Percentiles rank a stretch among this genome's conserved stretches.
These are phyloP conservation scores for Calonectria naviculata DNA, from an alignment of 2,329 filamentous ascomycete genomes.

Conservation along the genomic window DNA sequence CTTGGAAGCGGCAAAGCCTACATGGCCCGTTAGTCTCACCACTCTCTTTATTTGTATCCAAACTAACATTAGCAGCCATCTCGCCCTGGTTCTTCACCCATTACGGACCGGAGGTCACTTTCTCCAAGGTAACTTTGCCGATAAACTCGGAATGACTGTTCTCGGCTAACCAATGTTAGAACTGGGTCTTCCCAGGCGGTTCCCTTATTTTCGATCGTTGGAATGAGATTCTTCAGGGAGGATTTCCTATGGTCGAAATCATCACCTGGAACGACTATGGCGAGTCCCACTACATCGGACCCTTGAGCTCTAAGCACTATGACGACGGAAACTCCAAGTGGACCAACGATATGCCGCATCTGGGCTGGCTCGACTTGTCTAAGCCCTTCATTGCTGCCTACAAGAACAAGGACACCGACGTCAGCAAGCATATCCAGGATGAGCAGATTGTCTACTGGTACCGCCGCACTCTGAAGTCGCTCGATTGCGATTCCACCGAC, in stretches of 20 bases:
- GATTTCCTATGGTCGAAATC: slow-evolving; percentile 60
- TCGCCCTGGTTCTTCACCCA: slow-evolving; percentile 61
- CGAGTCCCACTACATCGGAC: slow-evolving; percentile 66
- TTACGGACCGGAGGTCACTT: slow-evolving; percentile 39
- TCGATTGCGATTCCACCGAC: slow-evolving; percentile 64
- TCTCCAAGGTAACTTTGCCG: slow-evolving; percentile 19
- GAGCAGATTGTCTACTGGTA: slow-evolving; percentile 68
- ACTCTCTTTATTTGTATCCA: accelerated
- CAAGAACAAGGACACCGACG: slow-evolving; percentile 55
- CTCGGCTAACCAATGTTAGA: slow-evolving; percentile 59
- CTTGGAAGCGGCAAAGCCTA: slow-evolving; percentile 55
- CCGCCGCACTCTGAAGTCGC: slow-evolving; percentile 56
- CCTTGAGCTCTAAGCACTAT: slow-evolving; percentile 55
- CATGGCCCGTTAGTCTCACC: slow-evolving; percentile 49
- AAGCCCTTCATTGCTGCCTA: slow-evolving; percentile 65
- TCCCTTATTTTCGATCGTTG: slow-evolving; percentile 69
- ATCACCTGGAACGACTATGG: slow-evolving; percentile 63
- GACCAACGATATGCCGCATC: slow-evolving; percentile 61
- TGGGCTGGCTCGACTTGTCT: slow-evolving; percentile 64
- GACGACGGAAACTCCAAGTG: slow-evolving; percentile 59
- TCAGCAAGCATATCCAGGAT: slow-evolving; percentile 54
- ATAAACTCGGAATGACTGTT: accelerated
- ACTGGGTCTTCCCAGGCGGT: slow-evolving; percentile 69
- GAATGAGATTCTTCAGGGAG: slow-evolving; percentile 57
- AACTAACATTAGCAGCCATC: slow-evolving; percentile 36